These are phyloP conservation scores for Cubamyces lactineus DNA, from an alignment of 768 basidiomycete species.

Conservation along the genomic window DNA sequence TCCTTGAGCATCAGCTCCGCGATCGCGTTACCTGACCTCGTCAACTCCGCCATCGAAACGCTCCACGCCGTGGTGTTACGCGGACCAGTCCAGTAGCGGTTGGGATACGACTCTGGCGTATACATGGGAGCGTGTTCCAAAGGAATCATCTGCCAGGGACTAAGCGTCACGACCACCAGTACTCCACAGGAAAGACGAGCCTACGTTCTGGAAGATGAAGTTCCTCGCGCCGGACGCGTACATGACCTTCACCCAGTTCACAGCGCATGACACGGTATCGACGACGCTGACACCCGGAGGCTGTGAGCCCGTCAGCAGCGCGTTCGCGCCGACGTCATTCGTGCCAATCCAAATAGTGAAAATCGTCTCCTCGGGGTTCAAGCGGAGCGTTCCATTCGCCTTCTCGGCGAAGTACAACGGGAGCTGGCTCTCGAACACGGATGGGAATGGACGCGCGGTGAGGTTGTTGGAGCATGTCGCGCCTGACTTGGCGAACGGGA, in stretches of 20 bases:
- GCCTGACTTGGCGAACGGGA: slow-evolving; percentile 62
- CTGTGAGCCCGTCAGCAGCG: slow-evolving; percentile 55
- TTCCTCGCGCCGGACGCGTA: slow-evolving; percentile 65
- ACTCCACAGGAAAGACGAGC: slow-evolving; percentile 22
- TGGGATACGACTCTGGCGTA: slow-evolving; percentile 36
- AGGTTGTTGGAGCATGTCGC: slow-evolving; percentile 69
- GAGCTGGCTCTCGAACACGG: slow-evolving; percentile 60
- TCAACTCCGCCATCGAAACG: slow-evolving; percentile 39
- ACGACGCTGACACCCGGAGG: slow-evolving; percentile 54
- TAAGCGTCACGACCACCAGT: background rate
- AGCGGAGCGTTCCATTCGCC: slow-evolving; percentile 44
- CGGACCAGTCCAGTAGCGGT: slow-evolving; percentile 37
- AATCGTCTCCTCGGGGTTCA: slow-evolving; percentile 51
- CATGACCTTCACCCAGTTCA: slow-evolving; percentile 60
- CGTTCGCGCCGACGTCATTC: slow-evolving; percentile 58
- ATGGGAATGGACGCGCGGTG: slow-evolving; percentile 60
- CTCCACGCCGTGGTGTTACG: slow-evolving; percentile 41
- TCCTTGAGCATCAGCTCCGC: slow-evolving; percentile 32
- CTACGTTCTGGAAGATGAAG: slow-evolving; percentile 70
- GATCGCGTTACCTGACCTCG: slow-evolving; percentile 35
- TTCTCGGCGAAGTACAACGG: slow-evolving; percentile 52
- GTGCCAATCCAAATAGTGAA: slow-evolving; percentile 70
- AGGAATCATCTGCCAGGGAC: slow-evolving; percentile 38
- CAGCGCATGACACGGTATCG: slow-evolving; percentile 57
- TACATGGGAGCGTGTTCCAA: slow-evolving; percentile 37